Evolutionary conservation across 345 rosid species (phyloP).

Genomic region (Sisymbrium irio): DNA sequence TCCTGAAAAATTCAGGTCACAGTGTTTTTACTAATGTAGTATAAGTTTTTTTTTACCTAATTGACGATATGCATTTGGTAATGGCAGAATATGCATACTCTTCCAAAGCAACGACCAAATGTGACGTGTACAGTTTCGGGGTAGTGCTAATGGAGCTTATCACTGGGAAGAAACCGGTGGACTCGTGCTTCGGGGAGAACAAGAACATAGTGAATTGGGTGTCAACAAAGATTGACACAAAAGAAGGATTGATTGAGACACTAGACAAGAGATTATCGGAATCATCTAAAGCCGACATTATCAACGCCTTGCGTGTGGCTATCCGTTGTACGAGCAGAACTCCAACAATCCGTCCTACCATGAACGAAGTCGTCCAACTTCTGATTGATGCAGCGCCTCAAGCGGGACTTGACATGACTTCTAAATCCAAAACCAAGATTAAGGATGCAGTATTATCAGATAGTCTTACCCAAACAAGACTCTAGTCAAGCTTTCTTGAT

Average conservation of each 20-base stretch:
- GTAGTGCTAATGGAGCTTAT: conserved; percentile 86
- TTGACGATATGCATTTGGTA: background rate
- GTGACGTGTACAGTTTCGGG: conserved; percentile 93
- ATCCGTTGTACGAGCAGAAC: conserved; percentile 61
- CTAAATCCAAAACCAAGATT: conserved; percentile 49
- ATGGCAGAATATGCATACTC: conserved; percentile 84
- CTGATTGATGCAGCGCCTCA: conserved; percentile 67
- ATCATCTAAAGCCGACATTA: conserved; percentile 68
- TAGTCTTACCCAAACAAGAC: conserved; percentile 15
- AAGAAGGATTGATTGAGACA: conserved; percentile 68
- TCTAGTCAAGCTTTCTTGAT: conserved; percentile 19
- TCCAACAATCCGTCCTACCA: conserved; percentile 74
- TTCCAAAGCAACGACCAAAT: conserved; percentile 78
- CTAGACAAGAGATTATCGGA: conserved; percentile 64
- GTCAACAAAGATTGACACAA: conserved; percentile 64
- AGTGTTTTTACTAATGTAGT: background rate
- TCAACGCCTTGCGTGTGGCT: conserved; percentile 68
- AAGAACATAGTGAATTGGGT: conserved; percentile 83
- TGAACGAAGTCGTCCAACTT: conserved; percentile 84
- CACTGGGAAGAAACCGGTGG: conserved; percentile 82
- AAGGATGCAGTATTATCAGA: conserved; percentile 43
- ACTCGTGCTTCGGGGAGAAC: conserved; percentile 72
- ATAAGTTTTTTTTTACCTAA: background rate
- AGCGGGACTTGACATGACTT: conserved; percentile 33
- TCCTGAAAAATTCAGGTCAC: background rate